Percentiles rank a stretch among this genome's conserved stretches.
Evolutionary conservation across 352 stramenopile species (phyloP).

Genomic region (Globisporangium uncinulatum): DNA sequence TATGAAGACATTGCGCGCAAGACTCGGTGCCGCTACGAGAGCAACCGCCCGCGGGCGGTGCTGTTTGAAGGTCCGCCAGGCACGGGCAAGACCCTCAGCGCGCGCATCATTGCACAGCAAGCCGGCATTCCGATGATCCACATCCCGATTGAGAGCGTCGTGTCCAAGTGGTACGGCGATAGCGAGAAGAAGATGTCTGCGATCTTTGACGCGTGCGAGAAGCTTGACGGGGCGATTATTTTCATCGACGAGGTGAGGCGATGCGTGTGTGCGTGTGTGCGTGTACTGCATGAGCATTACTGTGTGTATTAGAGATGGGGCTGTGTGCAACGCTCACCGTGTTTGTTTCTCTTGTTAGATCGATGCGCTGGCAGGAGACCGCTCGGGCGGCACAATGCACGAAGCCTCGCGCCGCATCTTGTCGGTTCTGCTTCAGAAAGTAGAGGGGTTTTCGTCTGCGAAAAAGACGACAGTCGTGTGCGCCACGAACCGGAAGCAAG

Average conservation of each 20-base stretch:
- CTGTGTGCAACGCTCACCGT: background rate
- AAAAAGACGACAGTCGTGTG: constrained; percentile 92
- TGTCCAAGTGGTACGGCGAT: constrained; percentile 94
- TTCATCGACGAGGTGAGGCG: constrained; percentile 90
- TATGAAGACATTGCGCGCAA: constrained; percentile 89
- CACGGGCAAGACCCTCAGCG: constrained; percentile 93
- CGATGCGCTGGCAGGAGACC: constrained; percentile 86
- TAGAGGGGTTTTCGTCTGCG: constrained; percentile 90
- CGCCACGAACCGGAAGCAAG: constrained; percentile 91
- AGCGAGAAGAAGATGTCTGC: constrained; percentile 93
- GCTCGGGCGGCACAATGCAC: constrained; percentile 87
- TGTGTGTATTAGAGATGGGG: background rate
- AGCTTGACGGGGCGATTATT: constrained; percentile 90
- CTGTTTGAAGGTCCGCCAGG: constrained; percentile 92
- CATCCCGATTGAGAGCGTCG: constrained; percentile 91
- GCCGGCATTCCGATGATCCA: constrained; percentile 92
- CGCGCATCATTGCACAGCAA: constrained; percentile 92
- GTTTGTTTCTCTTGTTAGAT: constrained; percentile 39
- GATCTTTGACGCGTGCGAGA: constrained; percentile 93
- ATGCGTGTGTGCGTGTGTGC: background rate
- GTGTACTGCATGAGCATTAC: background rate
- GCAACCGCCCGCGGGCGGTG: constrained; percentile 85
- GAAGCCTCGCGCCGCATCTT: constrained; percentile 90
- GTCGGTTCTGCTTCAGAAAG: constrained; percentile 89
- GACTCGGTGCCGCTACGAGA: constrained; percentile 86